Percentiles rank a stretch among this genome's conserved stretches.
Conservation (phyloP, 2,329 filamentous ascomycete species). For the Exophiala aquamarina region DNA sequence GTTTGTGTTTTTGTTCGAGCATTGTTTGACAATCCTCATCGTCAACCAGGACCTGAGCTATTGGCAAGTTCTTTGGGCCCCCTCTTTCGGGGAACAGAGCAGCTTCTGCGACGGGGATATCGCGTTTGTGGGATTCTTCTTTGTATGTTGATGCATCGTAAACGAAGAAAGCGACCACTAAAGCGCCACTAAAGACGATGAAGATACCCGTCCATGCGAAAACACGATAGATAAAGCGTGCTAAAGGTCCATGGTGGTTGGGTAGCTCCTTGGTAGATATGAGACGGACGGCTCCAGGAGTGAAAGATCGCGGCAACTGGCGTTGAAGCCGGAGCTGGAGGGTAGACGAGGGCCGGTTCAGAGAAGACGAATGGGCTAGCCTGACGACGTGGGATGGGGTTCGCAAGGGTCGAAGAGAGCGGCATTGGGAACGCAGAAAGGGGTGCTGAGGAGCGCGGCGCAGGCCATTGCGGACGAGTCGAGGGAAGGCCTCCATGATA, state of each 20-base stretch:
- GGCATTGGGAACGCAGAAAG: constrained; percentile 7
- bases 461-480: constrained; percentile 14
- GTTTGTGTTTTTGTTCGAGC: constrained; percentile 76
- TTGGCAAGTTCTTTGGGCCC: constrained; percentile 92
- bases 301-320: not conserved
- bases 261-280: constrained; percentile 36
- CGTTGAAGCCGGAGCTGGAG: too few relatives aligned
- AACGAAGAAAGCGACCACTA: constrained; percentile 81
- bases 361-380: not conserved
- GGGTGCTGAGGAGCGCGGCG: constrained; percentile 7
- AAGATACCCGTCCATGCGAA: constrained; percentile 75
- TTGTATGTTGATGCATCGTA: constrained; percentile 93
- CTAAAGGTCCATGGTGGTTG: constrained; percentile 35
- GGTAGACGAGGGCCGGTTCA: not conserved
- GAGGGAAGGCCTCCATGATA: constrained; percentile 22
- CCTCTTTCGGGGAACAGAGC: constrained; percentile 79
- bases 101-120: constrained; percentile 80
- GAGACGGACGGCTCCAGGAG: constrained; percentile 15
- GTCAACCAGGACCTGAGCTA: constrained; percentile 82
- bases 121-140: constrained; percentile 62
- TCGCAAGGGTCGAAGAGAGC: not conserved
- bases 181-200: constrained; percentile 65
- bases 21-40: constrained; percentile 78
- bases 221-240: constrained; percentile 64
- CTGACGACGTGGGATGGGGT: constrained; percentile 4